These are phyloP conservation scores for Singerocomus inundabilis DNA, from an alignment of 1,284 basidiomycete species.

Conservation along the genomic window DNA sequence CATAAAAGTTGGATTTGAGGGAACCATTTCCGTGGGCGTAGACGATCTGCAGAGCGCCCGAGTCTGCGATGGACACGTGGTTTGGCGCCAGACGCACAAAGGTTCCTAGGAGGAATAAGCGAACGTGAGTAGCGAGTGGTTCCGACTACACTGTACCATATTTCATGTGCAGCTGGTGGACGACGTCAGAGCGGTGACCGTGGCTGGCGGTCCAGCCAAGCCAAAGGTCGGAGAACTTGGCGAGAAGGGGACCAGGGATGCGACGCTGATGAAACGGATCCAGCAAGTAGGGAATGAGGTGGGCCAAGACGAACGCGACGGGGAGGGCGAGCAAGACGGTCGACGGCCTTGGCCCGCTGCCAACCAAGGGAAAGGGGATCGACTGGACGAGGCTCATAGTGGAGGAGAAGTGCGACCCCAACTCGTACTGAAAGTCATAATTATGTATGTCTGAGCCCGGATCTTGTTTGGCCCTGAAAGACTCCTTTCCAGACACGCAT, in stretches of 20 bases:
- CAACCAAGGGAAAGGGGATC: slow-evolving; percentile 8
- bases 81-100: slow-evolving; percentile 88
- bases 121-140: neutral
- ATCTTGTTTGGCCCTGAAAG: slow-evolving; percentile 7
- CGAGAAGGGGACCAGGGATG: slow-evolving; percentile 74
- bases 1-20: slow-evolving; percentile 80
- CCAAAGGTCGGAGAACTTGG: slow-evolving; percentile 79
- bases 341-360: slow-evolving; percentile 12
- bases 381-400: slow-evolving; percentile 19
- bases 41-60: slow-evolving; percentile 70
- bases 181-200: slow-evolving; percentile 74
- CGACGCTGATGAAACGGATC: slow-evolving; percentile 59
- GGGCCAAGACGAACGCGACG: slow-evolving; percentile 41
- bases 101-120: slow-evolving; percentile 47
- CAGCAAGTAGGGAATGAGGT: slow-evolving; percentile 56
- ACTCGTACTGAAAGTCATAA: neutral
- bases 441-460: slow-evolving; percentile 1
- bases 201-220: slow-evolving; percentile 61
- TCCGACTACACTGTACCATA: slow-evolving; percentile 52
- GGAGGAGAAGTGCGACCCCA: no score
- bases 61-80: slow-evolving; percentile 81
- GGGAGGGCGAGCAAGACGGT: slow-evolving; percentile 25
- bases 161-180: slow-evolving; percentile 76
- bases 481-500: no score
- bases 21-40: slow-evolving; percentile 81